phyloP scores from a whole-genome alignment of 768 basidiomycete species.

The Tylopilus intermedius region DNA sequence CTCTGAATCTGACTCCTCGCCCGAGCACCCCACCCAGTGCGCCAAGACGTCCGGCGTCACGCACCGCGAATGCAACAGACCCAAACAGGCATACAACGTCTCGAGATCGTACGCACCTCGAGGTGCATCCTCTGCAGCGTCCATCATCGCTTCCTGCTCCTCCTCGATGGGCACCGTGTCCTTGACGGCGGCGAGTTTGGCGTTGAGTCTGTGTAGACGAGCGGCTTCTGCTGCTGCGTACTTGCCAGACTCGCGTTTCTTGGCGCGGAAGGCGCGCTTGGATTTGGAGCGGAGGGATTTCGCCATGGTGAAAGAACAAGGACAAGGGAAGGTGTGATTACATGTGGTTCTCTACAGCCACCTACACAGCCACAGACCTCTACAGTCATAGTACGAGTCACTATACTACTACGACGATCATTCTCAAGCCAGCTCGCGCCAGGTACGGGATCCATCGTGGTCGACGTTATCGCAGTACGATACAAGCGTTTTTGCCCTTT shows the following conservation, averaged over 20 bases:
- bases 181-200: conserved; percentile 55
- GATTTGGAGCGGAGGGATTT: conserved; percentile 81
- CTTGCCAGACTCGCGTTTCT: conserved; percentile 69
- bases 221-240: conserved; percentile 78
- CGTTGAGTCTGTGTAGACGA: conserved; percentile 65
- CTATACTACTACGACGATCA: no score
- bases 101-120: conserved; percentile 55
- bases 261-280: conserved; percentile 71
- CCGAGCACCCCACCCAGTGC: conserved; percentile 8
- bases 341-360: background rate
- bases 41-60: conserved; percentile 35
- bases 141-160: conserved; percentile 27
- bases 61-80: conserved; percentile 52
- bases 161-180: conserved; percentile 27
- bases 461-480: conserved; percentile 4
- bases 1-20: background rate
- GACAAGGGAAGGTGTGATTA: background rate
- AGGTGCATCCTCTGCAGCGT: conserved; percentile 23
- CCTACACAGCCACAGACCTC: background rate
- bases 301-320: conserved; percentile 42
- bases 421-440: background rate
- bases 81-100: conserved; percentile 40
- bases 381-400: background rate
- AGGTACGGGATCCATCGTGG: background rate
- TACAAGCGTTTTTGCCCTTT: conserved; percentile 8